Conservation (phyloP, 768 basidiomycete species). For the Boletus pseudo-olivaceus region DNA sequence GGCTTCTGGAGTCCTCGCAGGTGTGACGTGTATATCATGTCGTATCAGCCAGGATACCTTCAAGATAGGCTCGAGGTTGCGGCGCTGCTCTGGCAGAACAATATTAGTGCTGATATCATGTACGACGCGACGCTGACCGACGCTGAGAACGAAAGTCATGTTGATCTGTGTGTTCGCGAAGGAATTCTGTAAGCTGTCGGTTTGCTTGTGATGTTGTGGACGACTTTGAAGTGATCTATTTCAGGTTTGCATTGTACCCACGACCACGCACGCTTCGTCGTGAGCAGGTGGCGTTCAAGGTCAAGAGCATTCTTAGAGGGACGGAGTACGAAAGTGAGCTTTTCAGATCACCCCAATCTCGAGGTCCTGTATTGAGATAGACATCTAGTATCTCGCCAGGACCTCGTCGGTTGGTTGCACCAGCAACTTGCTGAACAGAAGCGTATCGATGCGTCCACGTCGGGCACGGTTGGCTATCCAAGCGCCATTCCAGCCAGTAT, state of each 20-base stretch:
- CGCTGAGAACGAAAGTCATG: conserved; percentile 58
- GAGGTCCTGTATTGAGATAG: conserved; percentile 1
- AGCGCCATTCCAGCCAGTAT: conserved; percentile 35
- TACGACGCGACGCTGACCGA: conserved; percentile 72
- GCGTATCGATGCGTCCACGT: conserved; percentile 62
- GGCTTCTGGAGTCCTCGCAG: conserved; percentile 88
- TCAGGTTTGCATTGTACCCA: conserved; percentile 50
- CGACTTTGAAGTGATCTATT: conserved; percentile 42
- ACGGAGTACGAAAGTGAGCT: conserved; percentile 65
- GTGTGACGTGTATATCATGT: conserved; percentile 84
- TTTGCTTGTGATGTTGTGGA: background rate
- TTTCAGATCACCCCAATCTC: background rate
- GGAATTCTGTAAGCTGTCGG: conserved; percentile 67
- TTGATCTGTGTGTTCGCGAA: conserved; percentile 71
- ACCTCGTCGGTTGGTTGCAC: conserved; percentile 72
- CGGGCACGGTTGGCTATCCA: conserved; percentile 48
- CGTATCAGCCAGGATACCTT: conserved; percentile 70
- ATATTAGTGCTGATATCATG: conserved; percentile 85
- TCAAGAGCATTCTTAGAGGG: conserved; percentile 78
- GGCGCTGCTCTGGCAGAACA: conserved; percentile 72
- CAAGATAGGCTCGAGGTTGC: conserved; percentile 77
- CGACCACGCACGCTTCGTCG: conserved; percentile 53
- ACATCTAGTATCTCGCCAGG: conserved; percentile 56
- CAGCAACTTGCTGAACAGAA: conserved; percentile 79
- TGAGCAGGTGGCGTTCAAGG: conserved; percentile 70